phyloP scores from a whole-genome alignment of 176 grass and related monocot species.

The Cocos nucifera region DNA sequence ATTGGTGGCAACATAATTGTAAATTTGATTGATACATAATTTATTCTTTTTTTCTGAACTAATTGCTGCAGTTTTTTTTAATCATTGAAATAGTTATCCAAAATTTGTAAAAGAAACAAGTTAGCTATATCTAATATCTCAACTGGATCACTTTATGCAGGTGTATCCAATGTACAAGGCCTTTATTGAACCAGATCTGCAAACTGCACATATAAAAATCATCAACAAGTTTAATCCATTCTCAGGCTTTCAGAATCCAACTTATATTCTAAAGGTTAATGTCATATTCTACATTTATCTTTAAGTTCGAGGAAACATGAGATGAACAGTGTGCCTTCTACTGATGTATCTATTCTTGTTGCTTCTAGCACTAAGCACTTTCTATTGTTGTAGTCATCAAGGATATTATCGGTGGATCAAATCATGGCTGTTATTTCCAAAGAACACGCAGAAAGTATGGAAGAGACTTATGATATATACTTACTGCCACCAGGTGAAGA shows the following conservation, averaged over 20 bases:
- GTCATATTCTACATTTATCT: not conserved
- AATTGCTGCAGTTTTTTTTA: too few species aligned
- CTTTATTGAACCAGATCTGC: constrained; percentile 90
- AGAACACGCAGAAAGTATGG: constrained; percentile 60
- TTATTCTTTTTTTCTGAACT: too few species aligned
- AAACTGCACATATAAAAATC: constrained; percentile 92
- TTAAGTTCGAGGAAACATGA: too few species aligned
- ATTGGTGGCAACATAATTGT: too few species aligned
- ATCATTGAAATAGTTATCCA: too few species aligned
- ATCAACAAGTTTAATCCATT: constrained; percentile 83
- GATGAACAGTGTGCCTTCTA: not conserved
- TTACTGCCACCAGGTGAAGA: constrained; percentile 95
- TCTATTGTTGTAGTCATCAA: constrained; percentile 55
- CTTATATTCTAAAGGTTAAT: constrained; percentile 88
- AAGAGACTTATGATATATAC: constrained; percentile 99
- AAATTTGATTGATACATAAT: too few species aligned
- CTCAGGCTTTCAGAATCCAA: constrained; percentile 94
- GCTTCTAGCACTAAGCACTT: not conserved
- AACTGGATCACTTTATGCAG: constrained; percentile 25
- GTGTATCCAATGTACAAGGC: constrained; percentile 99
- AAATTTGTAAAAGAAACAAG: too few species aligned
- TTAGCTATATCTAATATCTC: too few species aligned
- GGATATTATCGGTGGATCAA: constrained; percentile 49
- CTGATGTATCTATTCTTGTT: not conserved
- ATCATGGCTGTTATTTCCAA: constrained; percentile 68